Base-by-base conservation (phyloP, 1,284 basidiomycete species). In the Cutaneotrichosporon sp. region DNA sequence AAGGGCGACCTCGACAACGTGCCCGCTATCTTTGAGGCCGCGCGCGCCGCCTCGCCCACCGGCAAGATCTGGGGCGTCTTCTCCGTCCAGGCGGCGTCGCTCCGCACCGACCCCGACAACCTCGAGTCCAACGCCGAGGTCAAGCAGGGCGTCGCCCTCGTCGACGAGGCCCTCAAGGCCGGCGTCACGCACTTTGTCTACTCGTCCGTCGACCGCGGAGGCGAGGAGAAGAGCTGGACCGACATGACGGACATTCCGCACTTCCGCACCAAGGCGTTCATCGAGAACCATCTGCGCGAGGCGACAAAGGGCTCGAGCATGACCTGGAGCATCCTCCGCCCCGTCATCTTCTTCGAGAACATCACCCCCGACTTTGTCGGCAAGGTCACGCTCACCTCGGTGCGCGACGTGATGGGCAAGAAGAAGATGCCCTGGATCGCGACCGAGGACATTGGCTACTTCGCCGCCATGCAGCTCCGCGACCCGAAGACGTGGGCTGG, bases 131-230 rank as follows among this genome's bases (percentile, higher is more conserved):
- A 57, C 25, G 18, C 16, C 18, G 66, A 67, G 59, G 45, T 49
- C 5, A 53, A 53, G 53, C 60, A 63, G 38, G 63, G 63, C 9
- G 22, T 56, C 42, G 77, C 75, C 16, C 64, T 81, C 51, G 73
- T 81, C 24, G 79, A 82, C 49, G 80, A 75, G 1, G 77, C 80
- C 3, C 69, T 71, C 53, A 62, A 65, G 24, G 74, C 75, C 11
- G 78, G 78, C 36, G 79, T 82, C 33, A 69, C 79, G 64, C 79
- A 80, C 56, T 78, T 82, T 55, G 78, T 82, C 33, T 81, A 79
- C 62, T 76, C 68, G n/a, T 71, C 71, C 0, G 64, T 64, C 36
- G 71, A 75, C 54, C 69, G 69, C n/a, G 73, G 70, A 1, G 69
- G 66, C 25, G 50, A 67, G 54, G 62, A 64, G 13, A 45, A 62